A percentile compares a stretch with the other conserved stretches of the same genome.
These are phyloP conservation scores for Metschnikowia santaceciliae DNA, from an alignment of 805 yeast genomes.

Conservation along the genomic window DNA sequence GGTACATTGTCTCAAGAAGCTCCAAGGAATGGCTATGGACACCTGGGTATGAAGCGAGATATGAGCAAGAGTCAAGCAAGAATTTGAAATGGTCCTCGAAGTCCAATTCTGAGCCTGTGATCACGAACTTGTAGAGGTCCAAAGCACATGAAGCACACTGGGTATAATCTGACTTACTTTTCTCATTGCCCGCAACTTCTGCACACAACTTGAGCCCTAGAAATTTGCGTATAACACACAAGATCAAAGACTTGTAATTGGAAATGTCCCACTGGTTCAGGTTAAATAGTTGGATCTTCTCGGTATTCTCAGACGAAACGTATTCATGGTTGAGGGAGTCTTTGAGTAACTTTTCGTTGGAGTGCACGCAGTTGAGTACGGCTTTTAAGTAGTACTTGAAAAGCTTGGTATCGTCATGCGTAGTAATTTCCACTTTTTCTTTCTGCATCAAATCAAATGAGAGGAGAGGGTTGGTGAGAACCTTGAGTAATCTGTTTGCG, in stretches of 20 bases:
- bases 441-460: constrained; percentile 33
- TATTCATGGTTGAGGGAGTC: constrained; percentile 55
- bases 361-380: constrained; percentile 48
- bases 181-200: constrained; percentile 19
- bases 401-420: constrained; percentile 57
- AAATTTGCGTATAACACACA: constrained; percentile 46
- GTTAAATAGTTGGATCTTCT: constrained; percentile 38
- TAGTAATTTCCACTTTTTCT: constrained; percentile 23
- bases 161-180: constrained; percentile 19
- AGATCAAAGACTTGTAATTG: constrained; percentile 56
- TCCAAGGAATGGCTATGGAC: constrained; percentile 22
- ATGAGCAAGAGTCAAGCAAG: constrained; percentile 34
- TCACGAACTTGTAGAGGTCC: constrained; percentile 37
- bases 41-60: constrained; percentile 16
- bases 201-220: constrained; percentile 27
- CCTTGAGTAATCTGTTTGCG: constrained; percentile 55
- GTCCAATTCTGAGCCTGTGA: constrained; percentile 56
- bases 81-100: constrained; percentile 44
- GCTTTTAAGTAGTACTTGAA: constrained; percentile 60
- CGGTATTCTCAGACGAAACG: constrained; percentile 49
- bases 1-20: constrained; percentile 23
- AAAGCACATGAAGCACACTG: constrained; percentile 38
- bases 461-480: constrained; percentile 53
- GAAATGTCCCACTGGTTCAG: constrained; percentile 48
- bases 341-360: constrained; percentile 40